Conservation (phyloP, 2,329 filamentous ascomycete species). For the Alternaria sp. region DNA sequence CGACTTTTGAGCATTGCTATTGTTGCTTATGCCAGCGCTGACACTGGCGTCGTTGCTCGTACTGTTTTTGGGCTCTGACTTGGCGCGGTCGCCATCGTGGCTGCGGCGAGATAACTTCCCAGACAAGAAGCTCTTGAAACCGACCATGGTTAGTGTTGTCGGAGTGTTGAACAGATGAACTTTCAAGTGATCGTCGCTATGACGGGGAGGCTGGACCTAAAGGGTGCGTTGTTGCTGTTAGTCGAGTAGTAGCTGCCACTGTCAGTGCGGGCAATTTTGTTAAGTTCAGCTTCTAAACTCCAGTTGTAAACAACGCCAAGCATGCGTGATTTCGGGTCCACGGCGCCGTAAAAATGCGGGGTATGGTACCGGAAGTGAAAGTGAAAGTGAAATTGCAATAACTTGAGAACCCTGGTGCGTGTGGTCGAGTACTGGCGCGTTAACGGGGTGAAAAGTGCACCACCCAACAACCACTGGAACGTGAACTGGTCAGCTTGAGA, state of each 20-base stretch:
- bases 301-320: conserved; percentile 2
- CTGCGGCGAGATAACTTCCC: neutral
- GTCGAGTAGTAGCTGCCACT: neutral
- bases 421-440: neutral
- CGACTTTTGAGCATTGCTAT: neutral
- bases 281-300: neutral
- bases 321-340: neutral
- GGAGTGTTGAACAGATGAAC: neutral
- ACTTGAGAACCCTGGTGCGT: neutral
- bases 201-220: neutral
- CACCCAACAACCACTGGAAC: neutral
- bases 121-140: conserved; percentile 35
- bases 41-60: neutral
- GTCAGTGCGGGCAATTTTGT: neutral
- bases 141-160: conserved; percentile 49
- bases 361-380: neutral
- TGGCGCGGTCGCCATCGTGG: neutral
- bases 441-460: neutral
- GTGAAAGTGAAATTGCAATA: neutral
- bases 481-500: neutral
- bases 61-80: neutral
- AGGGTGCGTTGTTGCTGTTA: neutral
- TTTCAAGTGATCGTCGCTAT: neutral
- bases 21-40: neutral
- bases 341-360: neutral